Base-by-base conservation (phyloP, 1,284 basidiomycete genomes). In the Testicularia cyperi region DNA sequence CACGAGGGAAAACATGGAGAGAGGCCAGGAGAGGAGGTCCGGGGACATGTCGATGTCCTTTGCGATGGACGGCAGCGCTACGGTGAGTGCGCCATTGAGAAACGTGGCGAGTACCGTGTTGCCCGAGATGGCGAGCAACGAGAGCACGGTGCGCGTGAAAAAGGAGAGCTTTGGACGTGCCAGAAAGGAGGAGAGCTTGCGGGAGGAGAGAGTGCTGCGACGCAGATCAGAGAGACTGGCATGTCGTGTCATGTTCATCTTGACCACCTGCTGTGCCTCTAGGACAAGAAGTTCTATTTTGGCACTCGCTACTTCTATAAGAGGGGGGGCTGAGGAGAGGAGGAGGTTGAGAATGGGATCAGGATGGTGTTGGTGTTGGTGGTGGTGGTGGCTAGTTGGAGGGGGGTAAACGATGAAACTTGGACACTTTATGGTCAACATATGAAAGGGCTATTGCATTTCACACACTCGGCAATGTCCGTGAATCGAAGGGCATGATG, bases 1-100 rank as follows among this genome's bases (percentile, higher is more conserved):
- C 49, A 79, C 79, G 25, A 83, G 74, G 0, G 82, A 73, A 66
- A 82, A 84, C 3, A 83, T 81, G 5, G 81, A 81, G 8, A 83
- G 72, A 3, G 87, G 78, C 88, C 88, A 89, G 57, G 87, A 83
- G 1, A 88, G 76, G 22, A 44, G 16, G 7, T 58, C 53, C 28
- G 53, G 54, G 21, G 54, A 45, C 6, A 63, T 31, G 13, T 46
- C 38, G 45, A 63, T 41, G 29, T 44, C 44, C 13, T 54, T 56
- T 0, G 82, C 82, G 29, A 88, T 86, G 0, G 81, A 80, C 0
- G 87, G 85, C 2, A 89, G 78, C 0, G 85, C 80, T 33, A 88
- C 84, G 5, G 79, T 79, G 21, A 80, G 65, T 4, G 78, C 79
- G 12, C 80, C 80, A 21, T 68, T 75, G 8, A 80, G 51, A 52